phyloP scores from a whole-genome alignment of 352 stramenopile genomes.

The Globisporangium acanthophoron region DNA sequence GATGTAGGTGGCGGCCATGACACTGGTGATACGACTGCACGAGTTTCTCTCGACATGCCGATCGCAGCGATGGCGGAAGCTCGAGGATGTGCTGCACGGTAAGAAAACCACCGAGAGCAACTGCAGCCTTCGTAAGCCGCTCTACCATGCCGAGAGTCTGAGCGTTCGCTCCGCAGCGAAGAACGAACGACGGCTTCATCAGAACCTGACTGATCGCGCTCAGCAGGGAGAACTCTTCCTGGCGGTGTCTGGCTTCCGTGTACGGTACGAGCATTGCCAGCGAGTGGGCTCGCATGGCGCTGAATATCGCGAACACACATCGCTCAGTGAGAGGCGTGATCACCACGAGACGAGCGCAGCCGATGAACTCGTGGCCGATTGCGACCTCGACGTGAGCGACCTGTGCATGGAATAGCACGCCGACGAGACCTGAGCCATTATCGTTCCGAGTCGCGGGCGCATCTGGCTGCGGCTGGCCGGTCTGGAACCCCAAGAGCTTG shows the following conservation, averaged over 20 bases:
- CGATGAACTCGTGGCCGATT: conserved; percentile 48
- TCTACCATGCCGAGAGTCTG: conserved; percentile 1
- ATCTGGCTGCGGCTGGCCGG: background rate
- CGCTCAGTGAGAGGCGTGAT: conserved; percentile 47
- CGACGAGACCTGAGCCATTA: background rate
- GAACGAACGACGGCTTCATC: conserved; percentile 9
- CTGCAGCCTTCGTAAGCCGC: conserved; percentile 1
- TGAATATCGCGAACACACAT: conserved; percentile 43
- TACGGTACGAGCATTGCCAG: conserved; percentile 26
- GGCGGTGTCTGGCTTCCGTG: background rate
- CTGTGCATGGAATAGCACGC: conserved; percentile 17
- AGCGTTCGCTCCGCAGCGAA: conserved; percentile 3
- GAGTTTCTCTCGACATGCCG: conserved; percentile 3
- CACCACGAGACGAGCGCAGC: conserved; percentile 22
- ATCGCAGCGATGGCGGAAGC: conserved; percentile 1
- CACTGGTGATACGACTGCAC: conserved; percentile 4
- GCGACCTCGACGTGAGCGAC: conserved; percentile 34
- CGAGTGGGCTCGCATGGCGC: conserved; percentile 24
- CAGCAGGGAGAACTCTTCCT: conserved; percentile 13
- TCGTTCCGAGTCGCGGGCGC: background rate
- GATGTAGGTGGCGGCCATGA: background rate
- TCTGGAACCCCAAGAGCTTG: conserved; percentile 2
- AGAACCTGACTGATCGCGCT: conserved; percentile 26
- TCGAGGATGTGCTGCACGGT: conserved; percentile 1
- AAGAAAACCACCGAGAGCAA: conserved; percentile 6